Evolutionary conservation across 768 basidiomycete species (phyloP), one percentile per base, ranked within the genome.

Genomic region (Lyophyllum semitale): DNA sequence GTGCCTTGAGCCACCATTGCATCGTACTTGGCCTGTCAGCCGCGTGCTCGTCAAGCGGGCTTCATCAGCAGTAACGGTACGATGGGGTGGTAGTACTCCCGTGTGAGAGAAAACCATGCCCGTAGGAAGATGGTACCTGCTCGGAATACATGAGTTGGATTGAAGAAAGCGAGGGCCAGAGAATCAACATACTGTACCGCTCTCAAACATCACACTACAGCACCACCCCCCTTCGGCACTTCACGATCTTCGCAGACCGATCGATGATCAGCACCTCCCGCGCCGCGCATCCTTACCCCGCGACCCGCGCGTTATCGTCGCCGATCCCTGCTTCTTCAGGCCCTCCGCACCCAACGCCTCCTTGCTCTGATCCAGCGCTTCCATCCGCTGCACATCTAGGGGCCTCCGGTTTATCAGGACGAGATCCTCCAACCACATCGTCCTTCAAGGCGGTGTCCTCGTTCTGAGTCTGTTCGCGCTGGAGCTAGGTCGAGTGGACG

Each of bases 181-280:
- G 13, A 53, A 54, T 27, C 30, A 0, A 81, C 90, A 54, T 69
- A 95, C n/a, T n/a, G n/a, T n/a, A n/a, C 95, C 95, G 62, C 94
- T 94, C 87, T 88, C 97, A 71, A 98, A 99, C 12, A 95, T 95
- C 2, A 95, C 97, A 59, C 97, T 81, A 80, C 91, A 98, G 91
- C 85, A 8, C 97, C 97, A 54, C 97, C 95, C 2, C 96, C 95
- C 66, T 95, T 98, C n/a, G 87, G 75, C 27, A 98, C 80, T 99
- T 99, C 60, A 98, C 95, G 54, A 99, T 98, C 78, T 91, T 93
- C 52, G 88, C 84, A 40, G 94, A 91, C 37, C 88, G 86, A 67
- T 98, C n/a, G 54, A 97, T 84, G 71, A 98, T 93, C 30, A 98
- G 79, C 15, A 99, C 91, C 8, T 98, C 94, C 1, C 97, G 97